Percentiles rank a stretch among this genome's conserved stretches.
Evolutionary conservation across 2,329 filamentous ascomycete species (phyloP).

Genomic region (Blumeria graminis): DNA sequence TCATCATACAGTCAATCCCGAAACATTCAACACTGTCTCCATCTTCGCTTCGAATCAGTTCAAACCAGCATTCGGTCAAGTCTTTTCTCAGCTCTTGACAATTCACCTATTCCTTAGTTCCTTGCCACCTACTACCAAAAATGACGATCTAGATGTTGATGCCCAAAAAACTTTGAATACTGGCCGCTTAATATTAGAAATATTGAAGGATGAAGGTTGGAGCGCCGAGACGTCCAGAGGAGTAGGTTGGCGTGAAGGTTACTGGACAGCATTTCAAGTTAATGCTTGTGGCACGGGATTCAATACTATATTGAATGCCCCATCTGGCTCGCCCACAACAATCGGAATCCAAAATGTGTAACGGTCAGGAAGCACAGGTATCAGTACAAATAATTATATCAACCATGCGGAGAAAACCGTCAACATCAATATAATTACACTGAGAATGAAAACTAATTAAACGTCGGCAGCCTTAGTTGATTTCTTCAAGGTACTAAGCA

Average conservation of each 20-base stretch:
- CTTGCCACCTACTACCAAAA: conserved; percentile 19
- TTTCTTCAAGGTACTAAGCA: no score
- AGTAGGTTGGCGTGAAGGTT: conserved; percentile 23
- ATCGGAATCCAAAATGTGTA: no score
- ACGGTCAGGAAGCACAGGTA: no score
- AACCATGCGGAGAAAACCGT: no score
- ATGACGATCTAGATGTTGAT: conserved; percentile 18
- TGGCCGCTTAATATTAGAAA: conserved; percentile 9
- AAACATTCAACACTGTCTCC: conserved; percentile 2
- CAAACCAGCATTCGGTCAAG: conserved; percentile 20
- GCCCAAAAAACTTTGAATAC: not conserved
- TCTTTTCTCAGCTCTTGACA: conserved; percentile 29
- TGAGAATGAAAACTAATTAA: no score
- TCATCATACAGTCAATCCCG: conserved; percentile 18
- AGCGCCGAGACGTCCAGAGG: conserved; percentile 3
- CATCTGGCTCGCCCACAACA: no score
- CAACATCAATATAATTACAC: no score
- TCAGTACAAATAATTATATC: no score
- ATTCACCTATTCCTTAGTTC: conserved; percentile 27
- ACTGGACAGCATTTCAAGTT: conserved; percentile 20
- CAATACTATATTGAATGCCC: no score
- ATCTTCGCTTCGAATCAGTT: conserved; percentile 8
- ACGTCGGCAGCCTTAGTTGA: no score
- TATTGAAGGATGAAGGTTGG: conserved; percentile 13
- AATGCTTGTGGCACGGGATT: no score